A percentile compares a stretch with the other conserved stretches of the same genome.
Conservation (phyloP, 2,329 filamentous ascomycete species). For the Penicillium sp. region DNA sequence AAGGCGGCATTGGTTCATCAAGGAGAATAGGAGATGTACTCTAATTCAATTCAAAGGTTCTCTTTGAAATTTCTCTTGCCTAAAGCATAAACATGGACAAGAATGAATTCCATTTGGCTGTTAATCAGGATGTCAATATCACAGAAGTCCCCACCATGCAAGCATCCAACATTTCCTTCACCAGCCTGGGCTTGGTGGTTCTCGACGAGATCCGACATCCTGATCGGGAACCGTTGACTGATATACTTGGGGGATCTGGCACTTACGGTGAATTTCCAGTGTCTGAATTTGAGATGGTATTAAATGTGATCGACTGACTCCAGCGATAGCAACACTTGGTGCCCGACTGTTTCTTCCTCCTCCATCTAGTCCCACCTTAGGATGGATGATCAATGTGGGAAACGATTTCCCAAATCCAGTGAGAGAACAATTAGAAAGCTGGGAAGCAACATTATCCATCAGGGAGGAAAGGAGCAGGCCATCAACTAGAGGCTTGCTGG, state of each 20-base stretch:
- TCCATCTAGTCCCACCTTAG: slow-evolving; percentile 26
- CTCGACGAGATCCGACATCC: slow-evolving; percentile 45
- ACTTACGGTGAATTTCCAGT: slow-evolving; percentile 32
- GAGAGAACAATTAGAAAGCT: slow-evolving; percentile 23
- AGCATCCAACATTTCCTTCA: slow-evolving; percentile 31
- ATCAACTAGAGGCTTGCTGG: slow-evolving; percentile 36
- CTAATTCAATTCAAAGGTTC: background rate
- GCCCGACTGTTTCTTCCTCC: slow-evolving; percentile 34
- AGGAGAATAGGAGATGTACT: too few species aligned
- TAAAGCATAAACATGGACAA: background rate
- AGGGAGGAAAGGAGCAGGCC: slow-evolving; percentile 12
- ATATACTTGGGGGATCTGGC: slow-evolving; percentile 44
- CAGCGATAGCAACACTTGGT: slow-evolving; percentile 31
- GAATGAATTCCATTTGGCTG: background rate
- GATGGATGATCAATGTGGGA: slow-evolving; percentile 34
- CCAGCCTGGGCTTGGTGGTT: slow-evolving; percentile 44
- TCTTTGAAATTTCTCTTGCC: background rate
- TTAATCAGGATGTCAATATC: background rate
- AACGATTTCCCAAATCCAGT: slow-evolving; percentile 33
- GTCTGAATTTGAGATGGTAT: background rate
- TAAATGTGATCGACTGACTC: background rate
- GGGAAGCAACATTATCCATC: slow-evolving; percentile 25
- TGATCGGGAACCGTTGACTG: slow-evolving; percentile 27
- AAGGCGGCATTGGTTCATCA: too few species aligned
- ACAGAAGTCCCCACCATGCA: slow-evolving; percentile 2